Percentiles rank a stretch among this genome's conserved stretches.
phyloP scores from a whole-genome alignment of 2,329 filamentous ascomycete species.

The Shiraia sp. region DNA sequence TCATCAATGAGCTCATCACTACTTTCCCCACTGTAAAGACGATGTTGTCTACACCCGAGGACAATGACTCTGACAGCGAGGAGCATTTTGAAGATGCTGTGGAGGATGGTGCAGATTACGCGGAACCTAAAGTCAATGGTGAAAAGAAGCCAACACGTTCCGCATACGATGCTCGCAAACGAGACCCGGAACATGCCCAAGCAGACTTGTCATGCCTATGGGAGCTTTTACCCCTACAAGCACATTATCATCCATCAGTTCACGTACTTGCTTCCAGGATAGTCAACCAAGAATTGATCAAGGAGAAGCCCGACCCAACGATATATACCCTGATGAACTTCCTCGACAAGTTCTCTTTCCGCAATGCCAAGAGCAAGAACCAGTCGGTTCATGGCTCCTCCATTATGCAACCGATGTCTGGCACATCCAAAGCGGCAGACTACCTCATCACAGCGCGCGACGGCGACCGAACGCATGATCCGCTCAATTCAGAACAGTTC shows the following conservation, averaged over 20 bases:
- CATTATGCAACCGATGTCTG: constrained; percentile 92
- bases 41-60: constrained; percentile 69
- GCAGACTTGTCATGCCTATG: constrained; percentile 92
- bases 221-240: constrained; percentile 81
- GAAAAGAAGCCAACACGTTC: constrained; percentile 19
- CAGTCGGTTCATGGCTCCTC: constrained; percentile 72
- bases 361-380: constrained; percentile 75
- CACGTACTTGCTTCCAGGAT: constrained; percentile 78
- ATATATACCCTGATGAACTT: constrained; percentile 93
- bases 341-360: constrained; percentile 97
- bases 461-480: constrained; percentile 61
- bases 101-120: too few relatives aligned
- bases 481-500: constrained; percentile 86
- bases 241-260: constrained; percentile 93
- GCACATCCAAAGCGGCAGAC: constrained; percentile 61
- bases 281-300: constrained; percentile 69
- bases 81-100: constrained; percentile 70
- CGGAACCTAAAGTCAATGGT: constrained; percentile 24
- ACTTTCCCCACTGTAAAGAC: constrained; percentile 80
- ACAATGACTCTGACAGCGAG: constrained; percentile 75
- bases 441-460: constrained; percentile 65
- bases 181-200: constrained; percentile 87
- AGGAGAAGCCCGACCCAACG: constrained; percentile 86
- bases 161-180: constrained; percentile 83
- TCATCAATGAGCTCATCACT: constrained; percentile 78